Conservation (phyloP, 345 rosid species). For the Populus simonii region DNA sequence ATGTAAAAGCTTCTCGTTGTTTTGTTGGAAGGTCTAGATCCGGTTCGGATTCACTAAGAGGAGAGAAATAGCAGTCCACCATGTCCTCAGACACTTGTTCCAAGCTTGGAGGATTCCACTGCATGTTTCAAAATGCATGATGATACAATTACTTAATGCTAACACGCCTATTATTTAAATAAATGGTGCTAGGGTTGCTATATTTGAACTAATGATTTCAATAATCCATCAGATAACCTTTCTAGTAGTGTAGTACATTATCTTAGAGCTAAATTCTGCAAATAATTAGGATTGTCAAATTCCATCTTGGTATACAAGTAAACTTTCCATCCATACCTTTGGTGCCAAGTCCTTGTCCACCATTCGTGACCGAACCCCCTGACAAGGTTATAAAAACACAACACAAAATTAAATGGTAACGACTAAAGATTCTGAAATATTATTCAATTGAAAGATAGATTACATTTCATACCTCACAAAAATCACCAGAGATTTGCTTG, state of each 20-base stretch:
- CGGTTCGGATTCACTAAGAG: slow-evolving; percentile 52
- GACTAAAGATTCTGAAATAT: background rate
- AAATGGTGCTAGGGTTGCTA: background rate
- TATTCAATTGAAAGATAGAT: background rate
- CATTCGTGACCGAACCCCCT: slow-evolving; percentile 88
- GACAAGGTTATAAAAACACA: background rate
- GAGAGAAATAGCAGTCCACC: slow-evolving; percentile 73
- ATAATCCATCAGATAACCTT: background rate
- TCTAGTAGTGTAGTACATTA: background rate
- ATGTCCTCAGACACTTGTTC: slow-evolving; percentile 69
- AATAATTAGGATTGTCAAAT: background rate
- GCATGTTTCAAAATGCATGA: slow-evolving; percentile 22
- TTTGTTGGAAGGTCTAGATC: slow-evolving; percentile 79
- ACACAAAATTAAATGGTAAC: background rate
- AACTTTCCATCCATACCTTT: slow-evolving; percentile 43
- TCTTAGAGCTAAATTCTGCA: background rate
- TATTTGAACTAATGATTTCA: background rate
- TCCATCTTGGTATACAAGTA: background rate
- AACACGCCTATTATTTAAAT: background rate
- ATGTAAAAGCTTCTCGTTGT: slow-evolving; percentile 63
- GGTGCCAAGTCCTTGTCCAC: slow-evolving; percentile 76
- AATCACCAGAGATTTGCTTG: slow-evolving; percentile 49
- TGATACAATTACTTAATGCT: background rate
- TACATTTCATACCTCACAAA: slow-evolving; percentile 60
- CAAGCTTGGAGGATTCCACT: slow-evolving; percentile 84